Percentiles rank a stretch among this genome's conserved stretches.
Evolutionary conservation across 805 yeast species (phyloP).

Genomic region (Saccharomycopsis selenospora): DNA sequence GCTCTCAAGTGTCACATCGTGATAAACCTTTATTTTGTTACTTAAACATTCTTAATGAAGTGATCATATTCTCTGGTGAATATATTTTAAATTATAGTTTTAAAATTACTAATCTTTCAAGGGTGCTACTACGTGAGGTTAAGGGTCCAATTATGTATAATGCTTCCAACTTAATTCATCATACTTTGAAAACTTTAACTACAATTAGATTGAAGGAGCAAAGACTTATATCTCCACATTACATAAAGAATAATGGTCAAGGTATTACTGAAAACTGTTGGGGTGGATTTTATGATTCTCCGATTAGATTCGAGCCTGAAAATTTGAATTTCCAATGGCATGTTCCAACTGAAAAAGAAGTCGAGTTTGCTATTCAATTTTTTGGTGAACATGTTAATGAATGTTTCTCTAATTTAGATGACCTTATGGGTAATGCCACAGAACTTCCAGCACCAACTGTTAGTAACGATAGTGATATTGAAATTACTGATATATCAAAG

Average conservation of each 20-base stretch:
- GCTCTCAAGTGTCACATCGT: conserved; percentile 61
- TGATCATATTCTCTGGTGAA: conserved; percentile 59
- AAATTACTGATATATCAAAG: background rate
- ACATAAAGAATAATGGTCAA: conserved; percentile 27
- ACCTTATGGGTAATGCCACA: conserved; percentile 24
- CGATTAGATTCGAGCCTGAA: conserved; percentile 39
- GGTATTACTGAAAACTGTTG: conserved; percentile 46
- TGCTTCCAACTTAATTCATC: conserved; percentile 58
- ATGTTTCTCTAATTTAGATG: conserved; percentile 38
- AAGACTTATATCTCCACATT: conserved; percentile 31
- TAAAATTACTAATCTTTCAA: conserved; percentile 42
- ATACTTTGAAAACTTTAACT: conserved; percentile 55
- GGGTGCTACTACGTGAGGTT: conserved; percentile 40
- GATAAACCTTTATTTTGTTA: conserved; percentile 74
- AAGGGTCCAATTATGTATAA: conserved; percentile 60
- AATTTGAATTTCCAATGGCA: conserved; percentile 68
- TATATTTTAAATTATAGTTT: conserved; percentile 37
- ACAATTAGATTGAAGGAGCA: conserved; percentile 52
- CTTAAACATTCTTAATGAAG: conserved; percentile 60
- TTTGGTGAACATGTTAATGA: conserved; percentile 43
- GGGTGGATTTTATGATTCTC: conserved; percentile 67
- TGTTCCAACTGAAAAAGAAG: conserved; percentile 49
- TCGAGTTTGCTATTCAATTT: conserved; percentile 52
- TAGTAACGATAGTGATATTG: conserved; percentile 20
- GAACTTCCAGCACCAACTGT: too few relatives aligned